Evolutionary conservation across 345 rosid genomes (phyloP), one percentile per base, ranked within the genome.

Genomic region (Aurinia saxatilis): DNA sequence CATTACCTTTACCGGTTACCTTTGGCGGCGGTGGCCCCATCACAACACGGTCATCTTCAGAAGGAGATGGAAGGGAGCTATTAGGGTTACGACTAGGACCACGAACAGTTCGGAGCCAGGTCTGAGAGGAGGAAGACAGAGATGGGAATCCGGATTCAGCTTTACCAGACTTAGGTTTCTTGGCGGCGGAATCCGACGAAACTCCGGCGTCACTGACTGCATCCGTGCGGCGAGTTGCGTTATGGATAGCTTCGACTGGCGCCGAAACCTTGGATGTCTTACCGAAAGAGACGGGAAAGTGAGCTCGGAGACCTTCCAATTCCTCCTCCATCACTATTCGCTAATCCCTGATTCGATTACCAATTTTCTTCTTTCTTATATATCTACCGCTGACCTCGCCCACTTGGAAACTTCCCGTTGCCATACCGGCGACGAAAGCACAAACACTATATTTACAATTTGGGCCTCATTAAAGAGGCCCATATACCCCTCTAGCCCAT

Each of bases 221-320:
- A 36, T 62, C 71, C 3, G 41, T 80, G 16, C 95, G 95, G 74
- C 91, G 96, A 52, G 95, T 90, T 48, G 90, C 46, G 80, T 40
- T 82, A 76, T 90, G 97, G 71, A 90, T 67, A 52, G 78, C 63
- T 54, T 90, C 95, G 17, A 77, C 82, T 36, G 92, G 36, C 39
- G 87, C 75, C 48, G 83, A 82, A 56, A 82, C 65, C 18, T 74
- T 83, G 17, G 84, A 73, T 50, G 80, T 77, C 72, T 90, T 90
- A 63, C 97, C 97, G 23, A 90, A 87, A 15, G 90, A 39, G 30
- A 80, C 70, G 68, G 97, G 97, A 70, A 90, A 87, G 10, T 84
- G 85, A 41, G 87, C 84, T 70, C 95, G 75, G 5, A 79, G 62
- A 9, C 88, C 91, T 18, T 81, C 90, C 70, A 77, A 78, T 42